phyloP scores from a whole-genome alignment of 169 alveolate genomes.

The Cryptosporidium muris region DNA sequence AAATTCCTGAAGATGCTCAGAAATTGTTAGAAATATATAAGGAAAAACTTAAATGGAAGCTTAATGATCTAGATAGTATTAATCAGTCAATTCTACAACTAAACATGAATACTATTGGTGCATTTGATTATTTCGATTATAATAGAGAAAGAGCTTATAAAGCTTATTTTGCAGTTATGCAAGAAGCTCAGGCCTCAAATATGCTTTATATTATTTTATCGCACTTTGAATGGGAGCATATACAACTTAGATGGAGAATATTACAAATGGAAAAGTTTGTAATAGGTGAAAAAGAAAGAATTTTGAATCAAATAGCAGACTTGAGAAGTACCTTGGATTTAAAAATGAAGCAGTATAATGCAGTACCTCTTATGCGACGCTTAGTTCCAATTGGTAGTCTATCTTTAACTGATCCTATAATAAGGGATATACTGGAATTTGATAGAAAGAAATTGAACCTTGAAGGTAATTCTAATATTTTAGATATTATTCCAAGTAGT shows the following conservation, averaged over 20 bases:
- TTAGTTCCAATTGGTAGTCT: conserved; percentile 54
- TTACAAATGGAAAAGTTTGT: conserved; percentile 6
- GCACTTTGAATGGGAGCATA: conserved; percentile 62
- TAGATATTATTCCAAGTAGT: conserved; percentile 30
- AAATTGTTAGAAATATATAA: conserved; percentile 22
- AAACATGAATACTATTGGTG: conserved; percentile 34
- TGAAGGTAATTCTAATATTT: not conserved
- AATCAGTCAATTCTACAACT: conserved; percentile 30
- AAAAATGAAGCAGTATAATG: conserved; percentile 37
- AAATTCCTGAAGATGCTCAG: conserved; percentile 45
- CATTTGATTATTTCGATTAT: conserved; percentile 49
- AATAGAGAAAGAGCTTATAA: conserved; percentile 53
- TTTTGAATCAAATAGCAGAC: conserved; percentile 17
- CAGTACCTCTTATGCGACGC: conserved; percentile 33
- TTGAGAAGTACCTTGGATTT: conserved; percentile 19
- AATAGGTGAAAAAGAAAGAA: conserved; percentile 24
- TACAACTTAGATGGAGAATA: conserved; percentile 58
- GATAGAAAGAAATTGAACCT: conserved; percentile 2
- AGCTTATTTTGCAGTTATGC: conserved; percentile 7
- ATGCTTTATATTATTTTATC: conserved; percentile 26
- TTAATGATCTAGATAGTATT: conserved; percentile 39
- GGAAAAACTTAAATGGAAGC: conserved; percentile 14
- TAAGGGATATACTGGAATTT: conserved; percentile 7
- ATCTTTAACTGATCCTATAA: conserved; percentile 1
- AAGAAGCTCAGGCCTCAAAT: conserved; percentile 21